Percentiles rank a stretch among this genome's conserved stretches.
phyloP scores from a whole-genome alignment of 2,329 filamentous ascomycete genomes.

The Pestalotiopsis fici region DNA sequence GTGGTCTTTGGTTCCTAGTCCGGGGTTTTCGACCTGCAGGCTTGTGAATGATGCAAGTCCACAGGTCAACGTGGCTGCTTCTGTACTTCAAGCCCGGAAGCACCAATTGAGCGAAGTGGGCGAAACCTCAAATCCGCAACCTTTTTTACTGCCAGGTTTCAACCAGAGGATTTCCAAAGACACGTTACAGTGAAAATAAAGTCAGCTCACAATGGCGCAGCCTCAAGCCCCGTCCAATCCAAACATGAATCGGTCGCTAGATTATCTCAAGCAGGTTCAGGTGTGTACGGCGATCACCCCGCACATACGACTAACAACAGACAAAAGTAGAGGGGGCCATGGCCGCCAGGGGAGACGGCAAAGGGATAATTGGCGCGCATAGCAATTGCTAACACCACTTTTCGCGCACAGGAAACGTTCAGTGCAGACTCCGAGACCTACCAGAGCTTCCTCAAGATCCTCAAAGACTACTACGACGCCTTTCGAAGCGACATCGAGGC shows the following conservation, averaged over 20 bases:
- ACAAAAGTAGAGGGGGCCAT: not conserved
- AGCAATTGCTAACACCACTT: not conserved
- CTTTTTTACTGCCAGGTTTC: too few species aligned
- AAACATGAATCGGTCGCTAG: slow-evolving; percentile 6
- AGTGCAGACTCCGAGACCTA: slow-evolving; percentile 4
- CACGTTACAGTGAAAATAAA: not conserved
- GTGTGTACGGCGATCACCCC: not conserved
- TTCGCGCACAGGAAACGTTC: not conserved
- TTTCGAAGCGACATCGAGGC: slow-evolving; percentile 8
- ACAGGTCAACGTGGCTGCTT: not conserved
- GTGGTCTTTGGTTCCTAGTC: not conserved
- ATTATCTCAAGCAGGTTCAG: slow-evolving; percentile 8
- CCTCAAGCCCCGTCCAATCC: not conserved
- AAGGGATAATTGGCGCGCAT: not conserved
- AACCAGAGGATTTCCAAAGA: too few species aligned
- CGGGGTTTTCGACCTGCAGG: not conserved
- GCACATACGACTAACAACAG: not conserved
- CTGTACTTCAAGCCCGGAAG: not conserved
- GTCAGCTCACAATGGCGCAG: not conserved
- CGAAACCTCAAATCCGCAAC: not conserved
- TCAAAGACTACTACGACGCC: slow-evolving; percentile 1
- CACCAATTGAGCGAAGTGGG: not conserved
- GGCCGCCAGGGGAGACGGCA: not conserved
- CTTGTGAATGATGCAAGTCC: not conserved
- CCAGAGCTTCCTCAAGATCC: slow-evolving; percentile 2